Base-by-base conservation (phyloP, 768 basidiomycete genomes). In the Fistulinella prunicolor region DNA sequence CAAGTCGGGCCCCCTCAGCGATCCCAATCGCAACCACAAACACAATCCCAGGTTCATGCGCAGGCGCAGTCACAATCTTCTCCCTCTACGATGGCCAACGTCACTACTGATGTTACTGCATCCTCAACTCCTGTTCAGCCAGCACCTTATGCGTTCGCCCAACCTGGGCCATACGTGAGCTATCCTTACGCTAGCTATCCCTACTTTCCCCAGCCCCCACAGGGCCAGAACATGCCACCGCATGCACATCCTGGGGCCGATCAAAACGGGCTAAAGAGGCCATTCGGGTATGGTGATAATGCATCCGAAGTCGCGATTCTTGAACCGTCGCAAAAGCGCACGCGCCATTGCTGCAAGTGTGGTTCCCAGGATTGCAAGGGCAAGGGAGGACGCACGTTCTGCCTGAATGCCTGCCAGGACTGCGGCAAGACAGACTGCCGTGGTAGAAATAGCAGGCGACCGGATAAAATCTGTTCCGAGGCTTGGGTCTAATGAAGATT, bases 261-360 rank as follows among this genome's bases (percentile, higher is more conserved):
- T 30, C 61, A 58, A 29, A 63, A 54, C 14, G 58, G 59, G 9
- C 32, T 63, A 0, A 68, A 70, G 50, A 53, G 66, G 30, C 51
- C 65, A 4, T 62, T 55, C 17, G 60, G 59, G 14, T 68, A 57
- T 26, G 61, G 63, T 3, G 63, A 63, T 36, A 55, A 55, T 16
- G 9, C 57, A 22, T 37, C 57, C 16, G 57, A 60, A 53, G 50
- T 67, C 5, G 61, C 57, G 10, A 68, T 70, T 14, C 53, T 67
- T 3, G 71, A 74, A 48, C 66, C 69, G 3, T 68, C 72, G 4
- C 66, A 66, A 55, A 86, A 86, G 61, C 77, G 89, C 3, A 80
- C 80, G 37, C 83, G 88, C 34, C 89, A 89, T 59, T 91, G 88
- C 57, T 84, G 83, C 63, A 91, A 91, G 69, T 90, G 88, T 47